These are phyloP conservation scores for Xylariaceae sp. DNA, from an alignment of 2,329 filamentous ascomycete species.

Conservation along the genomic window DNA sequence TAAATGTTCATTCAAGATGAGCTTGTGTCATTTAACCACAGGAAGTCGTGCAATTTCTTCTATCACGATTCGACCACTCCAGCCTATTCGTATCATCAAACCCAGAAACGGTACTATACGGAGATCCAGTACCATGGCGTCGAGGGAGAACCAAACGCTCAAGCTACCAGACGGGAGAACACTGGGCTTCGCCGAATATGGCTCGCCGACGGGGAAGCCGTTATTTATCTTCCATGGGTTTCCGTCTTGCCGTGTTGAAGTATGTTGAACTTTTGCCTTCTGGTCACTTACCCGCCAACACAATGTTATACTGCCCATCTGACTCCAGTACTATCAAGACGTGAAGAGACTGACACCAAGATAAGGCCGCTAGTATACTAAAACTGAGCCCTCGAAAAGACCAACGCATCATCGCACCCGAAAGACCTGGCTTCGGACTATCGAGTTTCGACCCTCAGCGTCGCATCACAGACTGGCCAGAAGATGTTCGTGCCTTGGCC, in stretches of 20 bases:
- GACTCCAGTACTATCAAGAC: background rate
- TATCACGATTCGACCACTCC: background rate
- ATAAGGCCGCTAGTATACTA: constrained; percentile 2
- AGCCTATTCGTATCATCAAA: background rate
- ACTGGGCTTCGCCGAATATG: constrained; percentile 11
- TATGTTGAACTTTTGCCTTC: too few relatives aligned
- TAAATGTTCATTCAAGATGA: too few relatives aligned
- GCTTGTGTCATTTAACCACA: too few relatives aligned
- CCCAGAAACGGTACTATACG: background rate
- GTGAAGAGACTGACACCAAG: background rate
- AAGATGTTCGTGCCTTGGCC: constrained; percentile 25
- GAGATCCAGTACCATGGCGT: background rate
- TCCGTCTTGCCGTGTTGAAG: constrained; percentile 9
- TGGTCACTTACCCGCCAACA: too few relatives aligned
- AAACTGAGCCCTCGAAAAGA: constrained; percentile 9
- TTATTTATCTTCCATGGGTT: constrained; percentile 13
- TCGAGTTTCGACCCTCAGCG: constrained; percentile 31
- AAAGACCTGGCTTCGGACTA: constrained; percentile 33
- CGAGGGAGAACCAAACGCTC: constrained; percentile 6
- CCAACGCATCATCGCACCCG: constrained; percentile 29
- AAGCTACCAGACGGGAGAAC: constrained; percentile 5
- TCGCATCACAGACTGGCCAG: constrained; percentile 23
- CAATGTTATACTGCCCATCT: too few relatives aligned
- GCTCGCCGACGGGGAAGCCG: constrained; percentile 10
- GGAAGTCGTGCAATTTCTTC: too few relatives aligned